Base-by-base conservation (phyloP, 768 basidiomycete genomes). In the Antrodiella citrinella region DNA sequence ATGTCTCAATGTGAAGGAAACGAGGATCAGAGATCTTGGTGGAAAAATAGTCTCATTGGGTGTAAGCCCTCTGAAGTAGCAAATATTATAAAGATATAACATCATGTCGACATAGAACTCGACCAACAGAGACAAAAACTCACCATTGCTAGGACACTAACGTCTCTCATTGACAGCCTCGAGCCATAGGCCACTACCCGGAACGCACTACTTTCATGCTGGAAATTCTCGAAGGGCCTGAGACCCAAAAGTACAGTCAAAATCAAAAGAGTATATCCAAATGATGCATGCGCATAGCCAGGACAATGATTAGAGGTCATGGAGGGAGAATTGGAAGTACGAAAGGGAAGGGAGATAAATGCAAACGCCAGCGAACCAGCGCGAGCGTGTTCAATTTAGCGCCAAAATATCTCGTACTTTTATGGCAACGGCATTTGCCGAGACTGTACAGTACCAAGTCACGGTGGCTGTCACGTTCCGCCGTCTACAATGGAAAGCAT, bases 61-160 rank as follows among this genome's bases (percentile, higher is more conserved):
- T 57, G 45, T 42, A 15, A 67, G 65, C 76, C 74, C 82, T 86
- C 85, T 86, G 84, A 87, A 90, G 86, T 87, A 88, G 85, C 85
- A 86, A 86, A 86, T 86, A 86, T 85, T 71, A 63, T 38, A 18
- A 56, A 54, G 54, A 59, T 67, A 44, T 22, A 57, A 62, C 68
- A 67, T 67, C 68, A 71, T 68, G 20, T 42, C 18, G 19, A 26
- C 35, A 38, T 38, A 38, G 18, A 38, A 10, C 18, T 38, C n/a
- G n/a, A n/a, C n/a, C n/a, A n/a, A n/a, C n/a, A n/a, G n/a, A n/a
- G n/a, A n/a, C n/a, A n/a, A n/a, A n/a, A n/a, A n/a, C n/a, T n/a
- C n/a, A n/a, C n/a, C n/a, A n/a, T n/a, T n/a, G n/a, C n/a, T n/a
- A n/a, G n/a, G n/a, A n/a, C n/a, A n/a, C n/a, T n/a, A n/a, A n/a